Base-by-base conservation (phyloP, 768 basidiomycete species). In the Podaxis mareebaensis region DNA sequence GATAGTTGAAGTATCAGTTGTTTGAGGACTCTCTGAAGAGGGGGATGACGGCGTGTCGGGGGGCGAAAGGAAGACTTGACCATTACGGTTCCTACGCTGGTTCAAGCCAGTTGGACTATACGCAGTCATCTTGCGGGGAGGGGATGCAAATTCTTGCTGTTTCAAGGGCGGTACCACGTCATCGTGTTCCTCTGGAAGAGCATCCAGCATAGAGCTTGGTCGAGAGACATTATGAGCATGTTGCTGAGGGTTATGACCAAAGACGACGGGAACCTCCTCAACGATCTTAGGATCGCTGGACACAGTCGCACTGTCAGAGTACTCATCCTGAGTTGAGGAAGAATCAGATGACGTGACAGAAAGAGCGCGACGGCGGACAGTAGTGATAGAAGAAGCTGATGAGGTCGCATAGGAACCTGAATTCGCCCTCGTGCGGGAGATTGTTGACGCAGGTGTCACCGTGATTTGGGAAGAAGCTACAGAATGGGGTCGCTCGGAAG, bases 101-200 rank as follows among this genome's bases (percentile, higher is more conserved):
- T 54, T 61, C 3, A 66, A 44, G 22, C 46, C 20, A 42, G 33
- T 33, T 17, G 68, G 67, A 26, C 59, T 61, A 38, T 33, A 26
- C 54, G 61, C 63, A 22, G 67, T 39, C 49, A 65, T 67, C 11
- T 68, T 66, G 7, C 53, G 65, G n/a, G 66, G 44, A 12, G 69
- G 68, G 24, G 62, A 58, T n/a, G 64, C 46, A 24, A 67, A 54
- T 13, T 57, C 61, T 48, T 68, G 68, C 15, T 59, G 60, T 28
- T 68, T 68, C 28, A 61, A 8, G 26, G 54, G 46, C 51, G 59
- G 2, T 64, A 64, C 12, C 68, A 64, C 48, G 68, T 76, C 58
- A 56, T 24, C 71, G 66, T 66, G 70, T 54, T 78, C 84, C 64
- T 88, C 86, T 3, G 82, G 86, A 2, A 87, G 78, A 5, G 81